A percentile compares a stretch with the other conserved stretches of the same genome.
phyloP scores from a whole-genome alignment of 1,284 basidiomycete species.

The Phellopilus nigrolimitatus region DNA sequence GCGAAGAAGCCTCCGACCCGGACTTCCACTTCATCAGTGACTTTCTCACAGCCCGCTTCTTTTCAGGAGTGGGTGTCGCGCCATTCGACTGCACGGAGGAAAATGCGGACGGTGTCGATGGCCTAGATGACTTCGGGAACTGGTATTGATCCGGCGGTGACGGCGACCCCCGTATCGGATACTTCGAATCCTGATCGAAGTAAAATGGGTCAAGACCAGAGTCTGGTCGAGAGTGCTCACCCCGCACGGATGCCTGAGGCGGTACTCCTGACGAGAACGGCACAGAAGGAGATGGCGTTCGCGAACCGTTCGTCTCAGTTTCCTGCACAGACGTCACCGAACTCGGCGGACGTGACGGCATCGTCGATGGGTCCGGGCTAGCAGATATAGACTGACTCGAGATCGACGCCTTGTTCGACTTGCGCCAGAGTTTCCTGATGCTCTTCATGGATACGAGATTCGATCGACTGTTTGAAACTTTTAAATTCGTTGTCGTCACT shows the following conservation, averaged over 20 bases:
- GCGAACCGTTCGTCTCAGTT: slow-evolving; percentile 19
- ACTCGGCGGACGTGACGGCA: slow-evolving; percentile 23
- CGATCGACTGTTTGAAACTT: slow-evolving; percentile 25
- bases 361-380: slow-evolving; percentile 27
- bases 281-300: slow-evolving; percentile 22
- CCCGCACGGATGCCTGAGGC: background rate
- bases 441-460: slow-evolving; percentile 62
- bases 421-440: slow-evolving; percentile 70
- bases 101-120: background rate
- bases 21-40: slow-evolving; percentile 63
- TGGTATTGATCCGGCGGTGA: slow-evolving; percentile 19
- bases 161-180: slow-evolving; percentile 40
- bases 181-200: slow-evolving; percentile 64
- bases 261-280: slow-evolving; percentile 23
- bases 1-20: slow-evolving; percentile 33
- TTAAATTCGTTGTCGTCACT: slow-evolving; percentile 26
- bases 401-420: slow-evolving; percentile 45
- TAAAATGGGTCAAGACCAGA: slow-evolving; percentile 41
- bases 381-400: slow-evolving; percentile 24
- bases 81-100: background rate
- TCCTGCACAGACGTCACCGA: slow-evolving; percentile 12
- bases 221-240: slow-evolving; percentile 10
- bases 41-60: slow-evolving; percentile 36
- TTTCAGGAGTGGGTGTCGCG: background rate
- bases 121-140: slow-evolving; percentile 11